phyloP scores from a whole-genome alignment of 2,329 filamentous ascomycete genomes.

The Epichloe uncinata region DNA sequence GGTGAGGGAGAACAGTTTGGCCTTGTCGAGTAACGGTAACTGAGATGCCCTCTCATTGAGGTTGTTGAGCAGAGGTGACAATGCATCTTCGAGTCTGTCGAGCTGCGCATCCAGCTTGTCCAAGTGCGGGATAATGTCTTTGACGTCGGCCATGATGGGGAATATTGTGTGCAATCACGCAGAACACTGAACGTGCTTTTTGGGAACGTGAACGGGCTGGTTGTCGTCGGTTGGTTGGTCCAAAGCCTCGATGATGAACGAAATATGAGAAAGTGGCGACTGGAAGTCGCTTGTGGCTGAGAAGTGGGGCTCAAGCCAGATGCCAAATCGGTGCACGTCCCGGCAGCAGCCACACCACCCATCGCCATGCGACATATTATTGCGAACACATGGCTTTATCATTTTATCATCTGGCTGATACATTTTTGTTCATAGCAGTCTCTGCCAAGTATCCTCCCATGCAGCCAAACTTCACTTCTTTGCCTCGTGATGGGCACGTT shows the following conservation, averaged over 20 bases:
- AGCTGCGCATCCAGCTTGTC: constrained; percentile 66
- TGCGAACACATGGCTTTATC: too few species aligned
- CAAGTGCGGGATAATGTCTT: constrained; percentile 52
- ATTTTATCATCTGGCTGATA: too few species aligned
- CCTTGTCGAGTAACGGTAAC: constrained; percentile 84
- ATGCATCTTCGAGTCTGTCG: constrained; percentile 60
- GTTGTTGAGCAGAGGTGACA: constrained; percentile 59
- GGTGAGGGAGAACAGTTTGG: constrained; percentile 79
- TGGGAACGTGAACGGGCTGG: too few species aligned
- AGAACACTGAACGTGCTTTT: too few species aligned
- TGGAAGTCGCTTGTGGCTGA: background rate
- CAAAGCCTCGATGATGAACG: background rate
- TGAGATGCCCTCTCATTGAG: constrained; percentile 59
- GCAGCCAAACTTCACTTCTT: too few species aligned
- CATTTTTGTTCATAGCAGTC: too few species aligned
- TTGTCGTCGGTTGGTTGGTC: background rate
- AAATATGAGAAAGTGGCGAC: background rate
- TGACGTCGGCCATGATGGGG: constrained; percentile 25
- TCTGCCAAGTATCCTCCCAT: too few species aligned
- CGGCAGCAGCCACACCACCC: too few species aligned
- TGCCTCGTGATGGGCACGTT: too few species aligned
- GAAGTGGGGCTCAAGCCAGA: background rate
- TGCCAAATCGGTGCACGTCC: too few species aligned
- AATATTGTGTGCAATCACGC: too few species aligned
- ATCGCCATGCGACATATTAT: too few species aligned